phyloP scores from a whole-genome alignment of 345 rosid species.

The Gossypium turneri region DNA sequence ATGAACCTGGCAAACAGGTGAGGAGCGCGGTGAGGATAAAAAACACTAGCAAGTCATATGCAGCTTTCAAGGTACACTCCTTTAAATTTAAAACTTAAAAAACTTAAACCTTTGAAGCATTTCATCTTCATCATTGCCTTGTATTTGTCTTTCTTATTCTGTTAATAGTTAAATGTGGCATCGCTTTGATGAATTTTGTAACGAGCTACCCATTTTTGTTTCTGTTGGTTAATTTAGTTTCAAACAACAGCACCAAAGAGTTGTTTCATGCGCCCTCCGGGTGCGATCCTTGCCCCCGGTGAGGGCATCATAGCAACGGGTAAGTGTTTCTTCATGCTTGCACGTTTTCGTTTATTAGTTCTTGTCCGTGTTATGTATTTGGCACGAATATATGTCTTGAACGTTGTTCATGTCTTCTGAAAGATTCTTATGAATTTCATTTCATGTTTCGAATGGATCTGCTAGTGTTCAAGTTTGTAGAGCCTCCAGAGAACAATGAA shows the following conservation, averaged over 20 bases:
- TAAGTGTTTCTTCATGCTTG: constrained; percentile 21
- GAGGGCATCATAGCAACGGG: constrained; percentile 89
- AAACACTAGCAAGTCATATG: constrained; percentile 86
- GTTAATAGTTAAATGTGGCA: no score
- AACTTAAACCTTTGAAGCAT: neutral
- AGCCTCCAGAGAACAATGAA: constrained; percentile 89
- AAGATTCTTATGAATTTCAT: neutral
- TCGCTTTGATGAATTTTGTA: no score
- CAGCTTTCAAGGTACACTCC: constrained; percentile 75
- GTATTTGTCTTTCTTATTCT: neutral
- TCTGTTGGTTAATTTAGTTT: constrained; percentile 46
- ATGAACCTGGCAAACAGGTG: constrained; percentile 98
- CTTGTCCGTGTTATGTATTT: constrained; percentile 1
- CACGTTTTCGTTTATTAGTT: neutral
- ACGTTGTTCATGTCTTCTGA: neutral
- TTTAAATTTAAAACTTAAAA: no score
- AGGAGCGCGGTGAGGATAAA: constrained; percentile 92
- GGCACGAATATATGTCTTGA: neutral
- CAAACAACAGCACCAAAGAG: constrained; percentile 99
- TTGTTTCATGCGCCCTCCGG: constrained; percentile 99
- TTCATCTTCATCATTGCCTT: neutral
- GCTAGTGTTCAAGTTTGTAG: constrained; percentile 93
- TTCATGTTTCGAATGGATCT: constrained; percentile 18
- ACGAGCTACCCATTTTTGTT: neutral
- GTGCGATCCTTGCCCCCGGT: constrained; percentile 90